Evolutionary conservation across 2,329 filamentous ascomycete species (phyloP).

Genomic region (Pseudogymnoascus sp.): DNA sequence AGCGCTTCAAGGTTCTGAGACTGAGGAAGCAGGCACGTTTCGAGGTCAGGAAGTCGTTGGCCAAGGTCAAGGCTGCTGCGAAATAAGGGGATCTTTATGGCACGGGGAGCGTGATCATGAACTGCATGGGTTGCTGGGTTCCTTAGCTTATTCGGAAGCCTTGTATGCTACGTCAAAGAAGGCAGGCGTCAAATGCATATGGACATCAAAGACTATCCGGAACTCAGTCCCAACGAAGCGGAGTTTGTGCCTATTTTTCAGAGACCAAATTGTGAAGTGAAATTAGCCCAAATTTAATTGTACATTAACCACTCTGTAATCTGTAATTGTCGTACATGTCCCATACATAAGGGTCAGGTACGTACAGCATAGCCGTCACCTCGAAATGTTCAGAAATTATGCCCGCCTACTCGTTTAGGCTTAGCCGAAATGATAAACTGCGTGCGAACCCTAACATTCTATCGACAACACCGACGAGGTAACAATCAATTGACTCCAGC

Average conservation of each 20-base stretch:
- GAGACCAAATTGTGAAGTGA: constrained; percentile 1
- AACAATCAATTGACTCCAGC: background rate
- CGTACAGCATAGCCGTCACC: background rate
- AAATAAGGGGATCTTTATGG: constrained; percentile 38
- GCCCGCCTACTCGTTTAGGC: constrained; percentile 8
- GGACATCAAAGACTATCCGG: constrained; percentile 43
- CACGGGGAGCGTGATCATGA: constrained; percentile 38
- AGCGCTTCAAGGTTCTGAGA: constrained; percentile 99
- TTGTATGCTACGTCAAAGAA: constrained; percentile 55
- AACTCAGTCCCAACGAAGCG: background rate
- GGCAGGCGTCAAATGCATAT: constrained; percentile 56
- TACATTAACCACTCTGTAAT: background rate
- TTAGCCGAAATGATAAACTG: constrained; percentile 6
- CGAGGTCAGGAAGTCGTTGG: constrained; percentile 93
- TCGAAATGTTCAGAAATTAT: constrained; percentile 8
- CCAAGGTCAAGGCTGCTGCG: constrained; percentile 80
- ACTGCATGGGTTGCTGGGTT: constrained; percentile 48
- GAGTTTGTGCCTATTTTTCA: background rate
- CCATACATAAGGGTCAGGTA: background rate
- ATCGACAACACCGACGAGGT: constrained; percentile 1
- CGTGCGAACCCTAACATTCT: constrained; percentile 8
- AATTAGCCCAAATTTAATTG: constrained; percentile 1
- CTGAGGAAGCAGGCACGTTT: constrained; percentile 99
- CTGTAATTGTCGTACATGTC: background rate
- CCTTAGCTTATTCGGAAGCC: constrained; percentile 50